Base-by-base conservation (phyloP, 2,329 filamentous ascomycete species). In the Eurotiales sp. region DNA sequence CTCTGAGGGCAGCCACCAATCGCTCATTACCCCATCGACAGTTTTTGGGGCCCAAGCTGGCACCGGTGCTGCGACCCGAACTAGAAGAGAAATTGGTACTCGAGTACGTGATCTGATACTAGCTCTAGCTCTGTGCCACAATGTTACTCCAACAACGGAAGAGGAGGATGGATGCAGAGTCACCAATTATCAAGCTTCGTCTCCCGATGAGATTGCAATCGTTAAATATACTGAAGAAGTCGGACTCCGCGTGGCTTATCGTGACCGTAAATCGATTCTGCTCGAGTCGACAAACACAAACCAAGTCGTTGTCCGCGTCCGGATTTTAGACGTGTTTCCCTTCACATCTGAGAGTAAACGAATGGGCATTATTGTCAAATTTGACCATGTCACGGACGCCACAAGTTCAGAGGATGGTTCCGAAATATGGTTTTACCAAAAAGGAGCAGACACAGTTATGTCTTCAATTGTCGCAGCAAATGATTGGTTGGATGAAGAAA, bases 401-500 rank as follows among this genome's bases (percentile, higher is more conserved):
- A 74, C 78, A 6, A 71, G 74, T 0, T 71, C 73, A 34, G 71
- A 82, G 10, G 75, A 77, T 10, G 77, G 77, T 42, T 84, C 87
- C 12, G 92, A 97, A 64, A 92, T 97, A 25, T 96, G 92, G 88
- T 99, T 99, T 72, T 97, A 92, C 65, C 91, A 99, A 64, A 99
- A 99, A 71, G 93, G 93, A 55, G 95, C 93, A 2, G 95, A 99
- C 67, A 97, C 93, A 0, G 92, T 99, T 57, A 99, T 99, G 95
- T 83, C 86, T n/a, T 81, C 86, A 3, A 97, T 99, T 58, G 93
- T 99, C 30, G 89, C 87, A 7, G 84, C 91, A 15, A 99, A 97
- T 64, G 93, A 99, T 73, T 99, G 93, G 95, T 83, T 99, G 0
- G 93, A 99, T 59, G 93, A 99, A 69, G 93, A 99, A 69, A 97